phyloP scores from a whole-genome alignment of 306 rosid species.

The Prunus mume region DNA sequence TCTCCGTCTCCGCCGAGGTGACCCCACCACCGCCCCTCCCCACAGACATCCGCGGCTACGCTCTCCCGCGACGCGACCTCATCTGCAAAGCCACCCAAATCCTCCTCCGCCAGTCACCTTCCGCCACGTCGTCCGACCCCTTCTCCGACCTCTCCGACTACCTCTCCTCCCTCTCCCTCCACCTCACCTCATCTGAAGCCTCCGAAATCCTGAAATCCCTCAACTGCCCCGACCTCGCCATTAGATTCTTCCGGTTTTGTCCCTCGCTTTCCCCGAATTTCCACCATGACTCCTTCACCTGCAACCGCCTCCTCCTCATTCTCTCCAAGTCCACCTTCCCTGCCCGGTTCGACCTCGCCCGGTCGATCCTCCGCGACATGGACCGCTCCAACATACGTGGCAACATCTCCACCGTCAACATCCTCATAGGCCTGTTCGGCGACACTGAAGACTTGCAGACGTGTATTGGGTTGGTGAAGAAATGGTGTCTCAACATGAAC shows the following conservation, averaged over 20 bases:
- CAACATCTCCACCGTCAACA: constrained; percentile 77
- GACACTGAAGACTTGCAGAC: constrained; percentile 44
- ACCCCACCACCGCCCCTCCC: constrained; percentile 56
- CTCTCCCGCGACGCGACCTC: constrained; percentile 77
- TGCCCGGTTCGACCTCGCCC: constrained; percentile 49
- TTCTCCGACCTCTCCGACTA: constrained; percentile 76
- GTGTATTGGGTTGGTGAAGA: constrained; percentile 56
- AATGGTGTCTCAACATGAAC: constrained; percentile 70
- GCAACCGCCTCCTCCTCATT: constrained; percentile 73
- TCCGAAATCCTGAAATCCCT: constrained; percentile 82
- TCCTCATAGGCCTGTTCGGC: constrained; percentile 65
- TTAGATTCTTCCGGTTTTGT: constrained; percentile 70
- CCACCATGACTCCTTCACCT: constrained; percentile 71
- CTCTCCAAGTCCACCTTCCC: constrained; percentile 70
- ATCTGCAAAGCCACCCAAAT: constrained; percentile 73
- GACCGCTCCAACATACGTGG: constrained; percentile 45
- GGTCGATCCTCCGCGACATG: constrained; percentile 56
- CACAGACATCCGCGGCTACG: constrained; percentile 63
- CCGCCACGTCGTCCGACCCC: constrained; percentile 38
- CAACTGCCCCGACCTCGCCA: constrained; percentile 58
- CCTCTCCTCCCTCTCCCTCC: constrained; percentile 56
- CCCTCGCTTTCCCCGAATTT: constrained; percentile 61
- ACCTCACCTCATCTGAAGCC: constrained; percentile 70
- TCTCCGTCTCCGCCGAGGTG: constrained; percentile 73
- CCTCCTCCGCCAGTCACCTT: constrained; percentile 47